Percentiles rank a stretch among this genome's conserved stretches.
phyloP scores from a whole-genome alignment of 371 early-diverging fungal species.

The Syncephalastrum contaminatum region DNA sequence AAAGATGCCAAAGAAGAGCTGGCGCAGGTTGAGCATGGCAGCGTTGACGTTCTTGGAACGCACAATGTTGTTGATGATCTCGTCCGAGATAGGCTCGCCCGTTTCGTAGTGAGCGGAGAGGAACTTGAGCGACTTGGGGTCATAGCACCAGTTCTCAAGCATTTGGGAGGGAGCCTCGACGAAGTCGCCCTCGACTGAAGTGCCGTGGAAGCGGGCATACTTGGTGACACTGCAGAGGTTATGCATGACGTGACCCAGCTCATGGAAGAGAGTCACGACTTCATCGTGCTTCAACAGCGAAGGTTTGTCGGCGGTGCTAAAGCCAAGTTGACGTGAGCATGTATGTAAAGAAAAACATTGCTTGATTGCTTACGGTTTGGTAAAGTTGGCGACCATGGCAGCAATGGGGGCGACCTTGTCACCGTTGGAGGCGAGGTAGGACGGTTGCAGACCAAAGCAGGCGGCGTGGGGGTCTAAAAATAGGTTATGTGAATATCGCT shows the following conservation, averaged over 20 bases:
- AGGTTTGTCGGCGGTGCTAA: slow-evolving; percentile 64
- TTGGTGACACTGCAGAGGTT: slow-evolving; percentile 73
- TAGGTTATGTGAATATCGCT: not conserved
- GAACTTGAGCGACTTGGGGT: slow-evolving; percentile 63
- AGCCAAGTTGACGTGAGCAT: not conserved
- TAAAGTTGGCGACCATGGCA: slow-evolving; percentile 84
- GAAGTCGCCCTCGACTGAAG: slow-evolving; percentile 82
- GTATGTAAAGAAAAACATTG: not conserved
- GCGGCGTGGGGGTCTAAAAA: slow-evolving; percentile 72
- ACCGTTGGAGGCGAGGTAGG: slow-evolving; percentile 50
- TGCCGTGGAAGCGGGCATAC: slow-evolving; percentile 76
- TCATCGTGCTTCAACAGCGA: slow-evolving; percentile 84
- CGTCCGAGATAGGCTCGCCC: slow-evolving; percentile 70
- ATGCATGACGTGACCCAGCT: slow-evolving; percentile 86
- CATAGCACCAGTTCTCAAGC: slow-evolving; percentile 81
- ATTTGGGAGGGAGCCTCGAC: slow-evolving; percentile 90
- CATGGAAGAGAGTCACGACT: slow-evolving; percentile 77
- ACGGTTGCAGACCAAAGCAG: slow-evolving; percentile 69
- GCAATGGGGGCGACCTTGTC: slow-evolving; percentile 66
- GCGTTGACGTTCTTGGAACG: slow-evolving; percentile 75
- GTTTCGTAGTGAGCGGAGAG: slow-evolving; percentile 76
- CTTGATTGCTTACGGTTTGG: slow-evolving; percentile 64
- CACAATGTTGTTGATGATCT: slow-evolving; percentile 68
- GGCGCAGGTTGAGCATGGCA: slow-evolving; percentile 72
- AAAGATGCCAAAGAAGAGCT: slow-evolving; percentile 75